A percentile compares a stretch with the other conserved stretches of the same genome.
These are phyloP conservation scores for Diaporthe helianthi DNA, from an alignment of 2,329 filamentous ascomycete species.

Conservation along the genomic window DNA sequence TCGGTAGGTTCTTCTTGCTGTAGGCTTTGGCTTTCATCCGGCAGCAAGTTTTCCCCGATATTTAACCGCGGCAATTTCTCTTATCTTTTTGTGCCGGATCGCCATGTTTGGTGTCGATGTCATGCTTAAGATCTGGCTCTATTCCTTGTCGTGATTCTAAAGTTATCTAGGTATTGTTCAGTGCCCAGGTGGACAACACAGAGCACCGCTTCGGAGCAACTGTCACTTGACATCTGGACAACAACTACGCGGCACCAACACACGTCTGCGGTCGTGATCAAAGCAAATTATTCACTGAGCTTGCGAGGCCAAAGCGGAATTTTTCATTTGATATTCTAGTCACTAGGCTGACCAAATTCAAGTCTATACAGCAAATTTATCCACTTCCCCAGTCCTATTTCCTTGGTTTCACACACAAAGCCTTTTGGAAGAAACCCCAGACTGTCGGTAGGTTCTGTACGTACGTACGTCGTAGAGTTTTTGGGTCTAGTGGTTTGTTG, in stretches of 20 bases:
- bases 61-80: neutral
- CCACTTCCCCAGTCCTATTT: neutral
- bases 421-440: constrained; percentile 1
- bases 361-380: neutral
- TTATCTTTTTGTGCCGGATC: neutral
- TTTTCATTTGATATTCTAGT: neutral
- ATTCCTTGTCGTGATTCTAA: too few relatives aligned
- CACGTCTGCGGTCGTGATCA: neutral
- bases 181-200: too few relatives aligned
- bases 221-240: neutral
- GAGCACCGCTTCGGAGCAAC: too few relatives aligned
- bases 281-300: too few relatives aligned
- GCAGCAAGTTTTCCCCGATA: neutral
- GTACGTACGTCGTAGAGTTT: too few relatives aligned
- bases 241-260: neutral
- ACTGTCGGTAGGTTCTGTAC: too few relatives aligned
- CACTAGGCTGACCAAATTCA: too few relatives aligned
- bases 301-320: neutral
- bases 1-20: neutral
- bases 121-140: too few relatives aligned
- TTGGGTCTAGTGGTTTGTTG: too few relatives aligned
- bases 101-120: too few relatives aligned
- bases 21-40: neutral
- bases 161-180: too few relatives aligned
- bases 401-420: neutral